Conservation (phyloP, 2,329 filamentous ascomycete genomes). For the Zymoseptoria pseudotritici region DNA sequence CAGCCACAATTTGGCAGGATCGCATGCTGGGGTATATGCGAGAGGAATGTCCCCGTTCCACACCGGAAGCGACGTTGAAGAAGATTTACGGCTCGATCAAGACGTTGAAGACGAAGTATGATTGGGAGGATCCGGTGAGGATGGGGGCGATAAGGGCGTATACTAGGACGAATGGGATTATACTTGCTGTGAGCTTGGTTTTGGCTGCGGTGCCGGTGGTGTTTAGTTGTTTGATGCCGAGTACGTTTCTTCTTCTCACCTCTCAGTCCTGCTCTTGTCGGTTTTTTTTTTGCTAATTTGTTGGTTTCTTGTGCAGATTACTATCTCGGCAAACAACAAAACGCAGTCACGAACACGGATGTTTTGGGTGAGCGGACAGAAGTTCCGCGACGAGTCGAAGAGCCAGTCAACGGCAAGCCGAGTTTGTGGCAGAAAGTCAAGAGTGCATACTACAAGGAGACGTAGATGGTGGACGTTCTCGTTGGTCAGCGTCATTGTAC, state of each 20-base stretch:
- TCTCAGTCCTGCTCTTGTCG: too few relatives aligned
- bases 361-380: not conserved
- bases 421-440: not conserved
- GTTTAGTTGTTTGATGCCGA: slow-evolving; percentile 5
- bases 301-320: slow-evolving; percentile 1
- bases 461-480: too few relatives aligned
- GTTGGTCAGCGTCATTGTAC: too few relatives aligned
- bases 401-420: not conserved
- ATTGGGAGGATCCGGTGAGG: not conserved
- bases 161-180: slow-evolving; percentile 1
- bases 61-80: not conserved
- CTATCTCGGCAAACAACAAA: slow-evolving; percentile 8
- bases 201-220: not conserved
- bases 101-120: not conserved
- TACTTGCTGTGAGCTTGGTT: not conserved
- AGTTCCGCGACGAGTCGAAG: not conserved
- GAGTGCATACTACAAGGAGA: slow-evolving; percentile 3
- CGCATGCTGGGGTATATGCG: slow-evolving; percentile 4
- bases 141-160: slow-evolving; percentile 4
- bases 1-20: slow-evolving; percentile 9
- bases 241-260: too few relatives aligned
- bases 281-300: too few relatives aligned
- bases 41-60: slow-evolving; percentile 1
- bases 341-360: slow-evolving; percentile 2
- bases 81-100: slow-evolving; percentile 1